Base-by-base conservation (phyloP, 2,329 filamentous ascomycete genomes). In the Botrytis fragariae region DNA sequence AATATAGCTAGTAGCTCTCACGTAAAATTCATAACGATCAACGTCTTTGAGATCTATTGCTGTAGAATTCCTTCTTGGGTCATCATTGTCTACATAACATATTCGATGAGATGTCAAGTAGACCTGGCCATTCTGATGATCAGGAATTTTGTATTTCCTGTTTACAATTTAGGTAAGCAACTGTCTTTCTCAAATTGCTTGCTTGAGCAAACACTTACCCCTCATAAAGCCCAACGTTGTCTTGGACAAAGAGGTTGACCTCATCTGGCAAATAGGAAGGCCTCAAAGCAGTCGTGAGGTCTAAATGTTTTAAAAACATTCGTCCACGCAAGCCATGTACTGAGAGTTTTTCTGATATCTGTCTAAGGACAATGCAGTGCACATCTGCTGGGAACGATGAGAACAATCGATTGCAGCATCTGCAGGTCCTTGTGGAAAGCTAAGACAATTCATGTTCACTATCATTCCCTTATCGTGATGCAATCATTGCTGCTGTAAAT, bases 291-390 rank as follows among this genome's bases (percentile, higher is more conserved):
- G 95, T 97, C 74, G 96, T 99, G 80, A 99, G 89, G 84, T 99
- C 95, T 83, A 98, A 89, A 79, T 92, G 90, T 87, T 97, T 95
- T 87, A 98, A 88, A 89, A 97, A 97, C 95, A 98, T 98, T 87
- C 93, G 93, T 92, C 85, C 88, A 86, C 82, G 84, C 85, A 86
- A 82, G 84, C 85, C 79, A 79, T 79, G 69, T 74, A 77, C 71
- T 64, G 59, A 71, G 59, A 61, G 60, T 68, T 51, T 64, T 57
- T 60, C 70, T 18, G 39, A 39, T 61, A 42, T 61, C 51, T 72
- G n/a, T 69, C 64, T 29, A 32, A 51, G 61, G 51, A 60, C 69
- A 54, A 29, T 61, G 18, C 32, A 25, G 44, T 39, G 25, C 57
- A 73, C 71, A 59, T 67, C 51, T 71, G 71, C 16, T 57, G 39